Conservation (phyloP, 805 yeast species). For the Groenewaldozyma salmanticensis region DNA sequence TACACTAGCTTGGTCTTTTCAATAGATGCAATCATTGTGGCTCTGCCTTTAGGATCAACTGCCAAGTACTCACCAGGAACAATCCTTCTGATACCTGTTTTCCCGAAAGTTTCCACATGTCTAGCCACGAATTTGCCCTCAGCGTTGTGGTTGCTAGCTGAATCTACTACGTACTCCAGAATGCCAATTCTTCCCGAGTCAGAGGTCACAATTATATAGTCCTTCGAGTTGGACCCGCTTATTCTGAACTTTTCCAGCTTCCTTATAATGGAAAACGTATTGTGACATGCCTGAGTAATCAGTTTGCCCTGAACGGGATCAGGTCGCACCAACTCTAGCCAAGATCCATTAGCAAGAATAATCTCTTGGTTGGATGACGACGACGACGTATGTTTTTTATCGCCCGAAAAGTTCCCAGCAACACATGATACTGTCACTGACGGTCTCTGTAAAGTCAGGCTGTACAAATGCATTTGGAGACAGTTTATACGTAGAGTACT, state of each 20-base stretch:
- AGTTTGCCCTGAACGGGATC: constrained; percentile 51
- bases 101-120: constrained; percentile 55
- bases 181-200: constrained; percentile 69
- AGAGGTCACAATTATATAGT: constrained; percentile 56
- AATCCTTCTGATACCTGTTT: constrained; percentile 64
- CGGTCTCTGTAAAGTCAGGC: constrained; percentile 60
- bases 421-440: constrained; percentile 43
- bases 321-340: constrained; percentile 43
- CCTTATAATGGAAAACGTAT: constrained; percentile 52
- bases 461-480: constrained; percentile 43
- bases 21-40: constrained; percentile 58
- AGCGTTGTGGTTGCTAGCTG: no score
- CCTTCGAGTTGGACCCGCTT: constrained; percentile 41
- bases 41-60: constrained; percentile 63
- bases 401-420: constrained; percentile 60
- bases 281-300: constrained; percentile 32
- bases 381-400: no score
- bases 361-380: constrained; percentile 46
- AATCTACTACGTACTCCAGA: constrained; percentile 35
- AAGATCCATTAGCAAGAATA: constrained; percentile 46
- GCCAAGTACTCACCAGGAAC: constrained; percentile 67
- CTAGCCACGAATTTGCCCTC: constrained; percentile 33
- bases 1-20: constrained; percentile 70
- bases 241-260: constrained; percentile 41
- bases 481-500: no score